phyloP scores from a whole-genome alignment of 2,329 filamentous ascomycete genomes.

The Botrytis galanthina region DNA sequence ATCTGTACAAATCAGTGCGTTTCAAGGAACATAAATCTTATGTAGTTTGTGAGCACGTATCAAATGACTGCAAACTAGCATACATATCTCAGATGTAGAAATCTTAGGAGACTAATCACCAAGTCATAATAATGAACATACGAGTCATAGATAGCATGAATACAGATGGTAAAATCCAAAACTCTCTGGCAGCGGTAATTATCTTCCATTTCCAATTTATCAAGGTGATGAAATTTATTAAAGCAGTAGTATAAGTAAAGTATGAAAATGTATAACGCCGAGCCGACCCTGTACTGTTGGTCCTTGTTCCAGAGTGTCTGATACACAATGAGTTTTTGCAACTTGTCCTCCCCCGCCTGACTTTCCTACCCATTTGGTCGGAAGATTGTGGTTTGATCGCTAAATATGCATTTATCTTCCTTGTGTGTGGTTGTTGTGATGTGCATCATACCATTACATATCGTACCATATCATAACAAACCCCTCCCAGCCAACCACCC shows the following conservation, averaged over 20 bases:
- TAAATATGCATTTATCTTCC: neutral
- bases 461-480: neutral
- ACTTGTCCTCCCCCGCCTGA: neutral
- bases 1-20: neutral
- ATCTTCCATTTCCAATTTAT: neutral
- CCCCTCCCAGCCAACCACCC: too few species aligned
- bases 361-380: neutral
- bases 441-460: neutral
- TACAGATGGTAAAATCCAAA: too few species aligned
- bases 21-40: neutral
- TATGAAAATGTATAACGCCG: neutral
- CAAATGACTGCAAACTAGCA: neutral
- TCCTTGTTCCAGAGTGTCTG: neutral
- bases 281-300: neutral
- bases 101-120: neutral
- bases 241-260: fast-evolving
- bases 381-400: neutral
- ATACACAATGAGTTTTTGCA: neutral
- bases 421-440: neutral
- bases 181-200: neutral
- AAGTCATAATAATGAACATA: neutral
- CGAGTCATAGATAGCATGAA: neutral
- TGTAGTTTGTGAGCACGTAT: neutral
- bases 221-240: neutral
- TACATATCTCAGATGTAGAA: neutral